Base-by-base conservation (phyloP, 1,139 yeast genomes). In the Nakaseomyces uthaithaninus region DNA sequence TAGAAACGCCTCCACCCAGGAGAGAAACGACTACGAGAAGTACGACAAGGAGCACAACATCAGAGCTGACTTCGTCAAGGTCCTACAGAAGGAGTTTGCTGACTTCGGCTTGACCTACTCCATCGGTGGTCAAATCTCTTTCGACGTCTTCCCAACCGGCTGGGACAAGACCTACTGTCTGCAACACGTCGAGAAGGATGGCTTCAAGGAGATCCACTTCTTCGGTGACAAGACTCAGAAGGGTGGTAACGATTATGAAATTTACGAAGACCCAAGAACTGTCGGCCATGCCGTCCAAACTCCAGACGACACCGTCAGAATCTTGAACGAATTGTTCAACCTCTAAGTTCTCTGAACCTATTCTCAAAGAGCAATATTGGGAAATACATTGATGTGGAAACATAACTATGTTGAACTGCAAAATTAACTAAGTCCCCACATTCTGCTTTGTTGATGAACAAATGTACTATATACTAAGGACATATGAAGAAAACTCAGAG, bases 111-210 rank as follows among this genome's bases (percentile, higher is more conserved):
- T 91, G 63, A 89, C 97, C 52, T 93, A 83, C 75, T 91, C 98
- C 44, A 91, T 91, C 54, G 98, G 97, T 65, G 99, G 99, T 54
- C 97, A 91, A 74, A 91, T 91, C 65, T 91, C 98, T 37, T 91
- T 91, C 60, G 99, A 91, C 60, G 98, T 91, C 52, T 91, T 91
- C 89, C 99, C 99, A 69, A 84, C 95, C 50, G 99, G 99, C 60
- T 91, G 99, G 99, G 98, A 91, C 68, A 91, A 93, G 77, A 93
- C 98, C 48, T 93, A 89, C 71, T 85, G 95, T 68, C 77, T 93
- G 62, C 87, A 80, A 67, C 98, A 89, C 68, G 89, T 91, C 56
- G 87, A 69, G 57, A 67, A 72, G 48, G 96, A 89, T 67, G 77
- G 81, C 49, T 93, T 89, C 70, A 72, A 80, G 61, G 73, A 77